phyloP scores from a whole-genome alignment of 176 grass and related monocot species.

The Puccinellia tenuiflora region DNA sequence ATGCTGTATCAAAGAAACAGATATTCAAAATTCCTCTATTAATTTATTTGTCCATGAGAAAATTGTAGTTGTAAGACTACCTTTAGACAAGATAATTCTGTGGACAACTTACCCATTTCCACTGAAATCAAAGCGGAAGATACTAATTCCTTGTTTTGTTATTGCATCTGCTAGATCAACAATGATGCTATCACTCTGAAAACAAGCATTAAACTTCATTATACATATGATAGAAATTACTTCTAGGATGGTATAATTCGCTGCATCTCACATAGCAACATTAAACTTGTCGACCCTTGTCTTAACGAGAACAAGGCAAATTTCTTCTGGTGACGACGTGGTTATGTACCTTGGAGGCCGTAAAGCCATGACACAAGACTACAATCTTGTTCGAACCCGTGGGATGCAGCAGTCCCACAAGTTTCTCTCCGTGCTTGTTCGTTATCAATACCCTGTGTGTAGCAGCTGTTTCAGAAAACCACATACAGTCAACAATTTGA shows the following conservation, averaged over 20 bases:
- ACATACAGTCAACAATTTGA: neutral
- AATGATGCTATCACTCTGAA: constrained; percentile 58
- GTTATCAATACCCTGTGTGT: constrained; percentile 40
- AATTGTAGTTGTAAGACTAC: neutral
- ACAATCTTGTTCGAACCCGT: constrained; percentile 64
- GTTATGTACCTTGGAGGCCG: constrained; percentile 50
- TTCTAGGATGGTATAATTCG: neutral
- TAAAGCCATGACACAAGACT: constrained; percentile 82
- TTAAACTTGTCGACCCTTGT: neutral
- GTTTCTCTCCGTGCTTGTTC: constrained; percentile 76
- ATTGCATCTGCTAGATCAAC: constrained; percentile 57
- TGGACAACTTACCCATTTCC: constrained; percentile 74
- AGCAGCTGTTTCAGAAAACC: constrained; percentile 20
- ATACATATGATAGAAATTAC: neutral
- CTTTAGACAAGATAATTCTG: constrained; percentile 3
- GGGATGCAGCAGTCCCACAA: constrained; percentile 62
- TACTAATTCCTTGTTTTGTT: constrained; percentile 50
- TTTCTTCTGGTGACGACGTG: neutral
- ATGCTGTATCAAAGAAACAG: neutral
- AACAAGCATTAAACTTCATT: neutral
- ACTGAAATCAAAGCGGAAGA: constrained; percentile 84
- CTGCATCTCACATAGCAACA: neutral
- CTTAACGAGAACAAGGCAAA: neutral
- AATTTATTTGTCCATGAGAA: constrained; percentile 1
- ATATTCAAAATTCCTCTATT: neutral